A percentile compares a stretch with the other conserved stretches of the same genome.
Conservation (phyloP, 257 asterid species). For the Capsicum pubescens region DNA sequence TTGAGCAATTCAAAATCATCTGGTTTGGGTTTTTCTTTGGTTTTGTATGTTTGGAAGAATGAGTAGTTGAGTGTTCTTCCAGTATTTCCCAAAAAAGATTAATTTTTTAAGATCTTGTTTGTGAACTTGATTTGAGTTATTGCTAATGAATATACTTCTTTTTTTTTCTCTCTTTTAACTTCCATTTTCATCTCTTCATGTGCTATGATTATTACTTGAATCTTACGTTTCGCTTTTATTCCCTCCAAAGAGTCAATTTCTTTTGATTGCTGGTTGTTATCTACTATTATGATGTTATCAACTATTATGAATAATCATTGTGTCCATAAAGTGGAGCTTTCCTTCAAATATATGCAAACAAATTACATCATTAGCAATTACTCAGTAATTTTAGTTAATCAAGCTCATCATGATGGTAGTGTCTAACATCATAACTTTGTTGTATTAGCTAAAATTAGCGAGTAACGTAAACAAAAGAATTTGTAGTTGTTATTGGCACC, state of each 20-base stretch:
- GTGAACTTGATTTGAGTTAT: constrained; percentile 34
- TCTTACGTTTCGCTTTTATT: background rate
- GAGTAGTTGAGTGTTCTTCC: constrained; percentile 46
- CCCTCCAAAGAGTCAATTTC: background rate
- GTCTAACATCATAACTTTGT: constrained; percentile 19
- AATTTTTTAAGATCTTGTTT: constrained; percentile 31
- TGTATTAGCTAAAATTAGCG: background rate
- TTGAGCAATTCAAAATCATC: constrained; percentile 51
- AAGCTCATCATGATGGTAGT: constrained; percentile 15
- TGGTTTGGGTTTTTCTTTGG: constrained; percentile 73
- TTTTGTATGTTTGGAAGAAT: constrained; percentile 85
- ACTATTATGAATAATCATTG: background rate
- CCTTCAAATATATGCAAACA: background rate
- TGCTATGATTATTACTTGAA: constrained; percentile 25
- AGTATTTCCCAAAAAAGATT: constrained; percentile 34
- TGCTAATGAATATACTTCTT: constrained; percentile 28
- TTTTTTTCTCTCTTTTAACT: no score
- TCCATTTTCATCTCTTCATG: background rate
- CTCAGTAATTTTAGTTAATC: background rate
- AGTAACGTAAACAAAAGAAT: background rate
- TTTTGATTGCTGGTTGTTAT: constrained; percentile 3
- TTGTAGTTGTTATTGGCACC: background rate
- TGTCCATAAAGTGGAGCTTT: background rate
- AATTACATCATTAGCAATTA: background rate
- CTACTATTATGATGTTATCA: constrained; percentile 1